Evolutionary conservation across 371 early-diverging fungal genomes (phyloP), one percentile per base, ranked within the genome.

Genomic region (Choanephora cucurbitarum): DNA sequence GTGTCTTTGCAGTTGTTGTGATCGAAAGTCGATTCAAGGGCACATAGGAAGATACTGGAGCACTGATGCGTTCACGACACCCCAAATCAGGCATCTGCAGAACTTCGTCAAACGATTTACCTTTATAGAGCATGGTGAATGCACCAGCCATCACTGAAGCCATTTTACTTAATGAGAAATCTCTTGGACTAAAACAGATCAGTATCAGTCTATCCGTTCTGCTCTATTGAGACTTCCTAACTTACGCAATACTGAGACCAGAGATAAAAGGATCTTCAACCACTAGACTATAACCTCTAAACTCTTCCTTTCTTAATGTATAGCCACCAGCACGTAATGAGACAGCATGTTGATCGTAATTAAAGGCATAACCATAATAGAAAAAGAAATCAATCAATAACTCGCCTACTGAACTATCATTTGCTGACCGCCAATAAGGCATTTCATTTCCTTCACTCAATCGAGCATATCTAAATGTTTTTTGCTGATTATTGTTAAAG

Each of bases 231-330:
- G n/a, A n/a, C n/a, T n/a, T n/a, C n/a, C n/a, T 4, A n/a, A 51
- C 52, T 52, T 50, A 55, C 61, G 51, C 62, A 10, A 56, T 7
- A 40, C 56, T 62, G 9, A 55, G 21, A 42, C 44, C 34, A 9
- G 43, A 13, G 5, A 62, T 23, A 14, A 62, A 47, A 1, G 62
- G 62, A 17, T 62, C 57, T 19, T 62, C 62, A 14, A 62, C 24
- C 1, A 41, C 39, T 13, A 62, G 10, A 2, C 5, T 5, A 13
- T 51, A 1, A 3, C 14, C 3, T 0, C 19, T 19, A 15, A 41
- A 32, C 5, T 28, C 21, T 1, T 33, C 13, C 2, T 50, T 50
- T 17, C 28, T 49, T 2, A 18, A 13, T 8, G 46, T 23, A 0
- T 17, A 2, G 0, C 61, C 61, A 10, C 56, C 56, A 28, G 42